Conservation (phyloP, 768 basidiomycete genomes). For the Termitomyces sp. region DNA sequence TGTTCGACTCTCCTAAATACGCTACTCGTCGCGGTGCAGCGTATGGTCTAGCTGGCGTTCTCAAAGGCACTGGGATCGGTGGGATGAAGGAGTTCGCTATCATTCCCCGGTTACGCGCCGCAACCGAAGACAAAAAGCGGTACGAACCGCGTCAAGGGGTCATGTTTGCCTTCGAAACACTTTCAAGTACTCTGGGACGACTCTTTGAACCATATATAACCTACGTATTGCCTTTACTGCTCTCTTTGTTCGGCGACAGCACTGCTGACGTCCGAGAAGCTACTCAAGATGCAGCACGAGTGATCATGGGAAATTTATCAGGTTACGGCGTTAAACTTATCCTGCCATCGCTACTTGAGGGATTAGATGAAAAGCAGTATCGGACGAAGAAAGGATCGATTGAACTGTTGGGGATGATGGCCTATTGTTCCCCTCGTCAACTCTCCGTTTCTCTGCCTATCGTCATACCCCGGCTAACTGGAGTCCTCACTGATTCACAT, state of each 20-base stretch:
- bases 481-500: constrained; percentile 95
- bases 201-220: constrained; percentile 91
- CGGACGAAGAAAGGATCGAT: constrained; percentile 96
- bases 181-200: constrained; percentile 81
- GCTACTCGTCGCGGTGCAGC: constrained; percentile 95
- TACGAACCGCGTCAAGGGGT: constrained; percentile 89
- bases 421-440: constrained; percentile 94
- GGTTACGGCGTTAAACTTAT: constrained; percentile 96
- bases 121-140: constrained; percentile 84
- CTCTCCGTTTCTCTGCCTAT: constrained; percentile 92
- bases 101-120: constrained; percentile 64
- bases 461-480: constrained; percentile 93
- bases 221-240: constrained; percentile 76
- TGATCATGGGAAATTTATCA: constrained; percentile 94
- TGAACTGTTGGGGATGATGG: constrained; percentile 96
- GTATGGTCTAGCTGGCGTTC: constrained; percentile 89
- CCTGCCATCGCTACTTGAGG: constrained; percentile 81
- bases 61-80: constrained; percentile 86
- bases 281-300: constrained; percentile 83
- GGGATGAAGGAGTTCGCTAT: constrained; percentile 83
- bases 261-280: constrained; percentile 89
- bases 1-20: constrained; percentile 80
- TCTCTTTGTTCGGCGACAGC: constrained; percentile 83
- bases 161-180: constrained; percentile 91
- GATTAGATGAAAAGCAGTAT: constrained; percentile 98